These are phyloP conservation scores for Aureococcus anophagefferens DNA, from an alignment of 108 stramenopile genomes.

Conservation along the genomic window DNA sequence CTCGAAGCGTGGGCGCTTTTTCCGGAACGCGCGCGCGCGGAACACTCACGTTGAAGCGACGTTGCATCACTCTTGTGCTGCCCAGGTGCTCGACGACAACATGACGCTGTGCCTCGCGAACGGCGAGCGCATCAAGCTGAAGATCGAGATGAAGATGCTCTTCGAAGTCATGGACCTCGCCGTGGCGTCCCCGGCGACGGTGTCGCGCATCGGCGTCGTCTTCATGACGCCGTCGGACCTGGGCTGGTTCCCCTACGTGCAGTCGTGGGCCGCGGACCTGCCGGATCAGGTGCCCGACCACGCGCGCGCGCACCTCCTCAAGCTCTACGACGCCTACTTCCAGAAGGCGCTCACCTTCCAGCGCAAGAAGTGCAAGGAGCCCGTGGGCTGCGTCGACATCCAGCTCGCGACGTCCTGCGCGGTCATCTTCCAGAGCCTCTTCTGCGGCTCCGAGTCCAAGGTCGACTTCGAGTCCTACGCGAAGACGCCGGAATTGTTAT, in stretches of 20 bases:
- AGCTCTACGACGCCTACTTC: constrained; percentile 30
- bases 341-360: constrained; percentile 29
- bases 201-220: constrained; percentile 54
- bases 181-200: constrained; percentile 55
- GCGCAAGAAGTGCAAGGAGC: constrained; percentile 33
- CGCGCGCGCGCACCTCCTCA: constrained; percentile 25
- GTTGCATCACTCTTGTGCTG: no score
- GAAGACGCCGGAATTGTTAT: not conserved
- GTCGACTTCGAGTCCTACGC: constrained; percentile 5
- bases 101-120: constrained; percentile 61
- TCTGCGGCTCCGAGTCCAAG: constrained; percentile 12
- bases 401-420: constrained; percentile 42
- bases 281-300: constrained; percentile 30
- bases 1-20: no score
- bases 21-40: no score
- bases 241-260: constrained; percentile 49
- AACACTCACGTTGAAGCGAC: no score
- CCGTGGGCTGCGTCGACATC: constrained; percentile 43
- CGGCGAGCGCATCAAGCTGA: constrained; percentile 62
- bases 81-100: constrained; percentile 62
- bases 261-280: constrained; percentile 32
- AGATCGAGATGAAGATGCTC: constrained; percentile 53
- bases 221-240: constrained; percentile 58
- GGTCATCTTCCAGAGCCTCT: constrained; percentile 32
- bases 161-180: constrained; percentile 60